A percentile compares a stretch with the other conserved stretches of the same genome.
Evolutionary conservation across 768 basidiomycete genomes (phyloP).

Genomic region (Leccinellum rugosiceps): DNA sequence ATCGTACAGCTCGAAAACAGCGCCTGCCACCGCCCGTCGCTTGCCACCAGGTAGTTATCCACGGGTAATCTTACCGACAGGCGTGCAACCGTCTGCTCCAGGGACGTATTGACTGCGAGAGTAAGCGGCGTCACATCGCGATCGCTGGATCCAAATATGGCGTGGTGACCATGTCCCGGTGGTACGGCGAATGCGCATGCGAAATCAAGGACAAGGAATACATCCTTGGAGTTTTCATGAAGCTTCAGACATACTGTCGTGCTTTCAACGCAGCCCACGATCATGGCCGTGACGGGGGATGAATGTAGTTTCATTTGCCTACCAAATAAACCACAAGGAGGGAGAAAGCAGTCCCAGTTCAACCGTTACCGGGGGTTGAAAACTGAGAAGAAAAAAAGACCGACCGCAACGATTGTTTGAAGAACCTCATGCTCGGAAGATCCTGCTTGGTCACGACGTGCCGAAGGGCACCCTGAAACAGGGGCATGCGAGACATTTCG

Average conservation of each 20-base stretch:
- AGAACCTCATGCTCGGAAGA: constrained; percentile 34
- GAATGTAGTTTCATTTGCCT: constrained; percentile 25
- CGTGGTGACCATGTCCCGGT: constrained; percentile 34
- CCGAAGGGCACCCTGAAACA: constrained; percentile 42
- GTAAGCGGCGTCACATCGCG: constrained; percentile 38
- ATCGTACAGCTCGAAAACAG: constrained; percentile 57
- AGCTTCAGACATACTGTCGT: constrained; percentile 50
- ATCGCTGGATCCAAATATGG: background rate
- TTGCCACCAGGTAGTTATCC: constrained; percentile 42
- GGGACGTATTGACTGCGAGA: constrained; percentile 48
- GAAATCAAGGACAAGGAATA: constrained; percentile 64
- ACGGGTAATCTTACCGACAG: constrained; percentile 45
- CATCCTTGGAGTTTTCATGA: constrained; percentile 20
- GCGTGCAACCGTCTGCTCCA: constrained; percentile 43
- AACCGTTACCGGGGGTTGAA: background rate
- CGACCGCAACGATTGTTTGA: constrained; percentile 30
- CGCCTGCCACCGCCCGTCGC: constrained; percentile 57
- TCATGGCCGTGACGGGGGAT: constrained; percentile 30
- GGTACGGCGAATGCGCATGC: constrained; percentile 44
- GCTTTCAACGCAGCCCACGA: constrained; percentile 63
- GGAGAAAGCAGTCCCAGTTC: background rate
- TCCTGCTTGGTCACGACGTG: constrained; percentile 36
- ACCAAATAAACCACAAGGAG: background rate
- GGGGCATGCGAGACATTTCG: constrained; percentile 46
- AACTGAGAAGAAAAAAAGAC: background rate